Conservation (phyloP, 202 grass and related monocot genomes). For the Thinopyrum obtusiflorum region DNA sequence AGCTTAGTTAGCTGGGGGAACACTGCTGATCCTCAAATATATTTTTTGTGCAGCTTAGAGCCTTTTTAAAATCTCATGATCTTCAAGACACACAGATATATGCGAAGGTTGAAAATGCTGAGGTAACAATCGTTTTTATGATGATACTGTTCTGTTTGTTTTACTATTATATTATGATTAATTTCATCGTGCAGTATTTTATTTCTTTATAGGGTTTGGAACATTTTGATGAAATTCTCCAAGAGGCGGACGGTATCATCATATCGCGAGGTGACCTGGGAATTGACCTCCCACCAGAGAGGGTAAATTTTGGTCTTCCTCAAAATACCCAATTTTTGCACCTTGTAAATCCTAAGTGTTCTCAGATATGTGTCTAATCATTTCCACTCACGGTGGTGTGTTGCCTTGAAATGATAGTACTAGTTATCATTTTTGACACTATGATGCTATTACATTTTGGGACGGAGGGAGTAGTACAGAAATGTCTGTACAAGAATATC, state of each 20-base stretch:
- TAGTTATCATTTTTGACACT: background rate
- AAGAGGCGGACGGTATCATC: conserved; percentile 87
- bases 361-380: conserved; percentile 20
- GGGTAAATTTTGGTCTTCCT: conserved; percentile 47
- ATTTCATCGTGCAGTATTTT: conserved; percentile 13
- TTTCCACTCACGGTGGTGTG: background rate
- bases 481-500: conserved; percentile 16
- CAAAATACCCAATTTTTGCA: background rate
- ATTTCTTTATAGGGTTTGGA: conserved; percentile 73
- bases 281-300: conserved; percentile 94
- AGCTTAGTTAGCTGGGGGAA: conserved; percentile 6
- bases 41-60: conserved; percentile 66
- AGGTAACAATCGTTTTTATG: conserved; percentile 48
- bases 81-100: conserved; percentile 85
- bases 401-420: background rate
- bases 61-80: conserved; percentile 71
- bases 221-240: conserved; percentile 95
- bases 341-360: background rate
- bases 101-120: conserved; percentile 84
- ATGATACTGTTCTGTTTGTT: conserved; percentile 9
- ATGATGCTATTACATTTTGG: too few relatives aligned
- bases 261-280: conserved; percentile 81
- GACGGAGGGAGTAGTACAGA: background rate
- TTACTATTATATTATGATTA: conserved; percentile 26
- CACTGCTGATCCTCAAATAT: conserved; percentile 26